Conservation (phyloP, 306 rosid genomes). For the Purshia tridentata region DNA sequence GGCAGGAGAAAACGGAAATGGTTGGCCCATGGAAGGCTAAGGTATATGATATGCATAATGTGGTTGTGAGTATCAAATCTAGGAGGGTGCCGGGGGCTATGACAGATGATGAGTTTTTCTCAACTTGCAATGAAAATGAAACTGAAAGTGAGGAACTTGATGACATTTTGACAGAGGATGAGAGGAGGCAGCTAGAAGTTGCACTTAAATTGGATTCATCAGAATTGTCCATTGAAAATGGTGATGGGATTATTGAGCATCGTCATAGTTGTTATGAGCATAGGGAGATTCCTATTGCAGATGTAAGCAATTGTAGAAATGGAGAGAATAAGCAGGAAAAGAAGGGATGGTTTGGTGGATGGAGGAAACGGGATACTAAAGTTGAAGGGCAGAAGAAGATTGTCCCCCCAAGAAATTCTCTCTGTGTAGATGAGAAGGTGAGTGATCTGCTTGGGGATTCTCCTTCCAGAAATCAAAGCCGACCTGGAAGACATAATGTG, state of each 20-base stretch:
- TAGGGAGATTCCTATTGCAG: conserved; percentile 77
- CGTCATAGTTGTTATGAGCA: conserved; percentile 65
- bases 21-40: conserved; percentile 92
- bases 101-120: conserved; percentile 83
- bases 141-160: conserved; percentile 75
- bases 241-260: conserved; percentile 59
- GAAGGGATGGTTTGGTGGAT: conserved; percentile 97
- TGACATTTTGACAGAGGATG: conserved; percentile 89
- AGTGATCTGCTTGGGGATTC: conserved; percentile 82
- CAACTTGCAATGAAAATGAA: conserved; percentile 82
- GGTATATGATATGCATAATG: conserved; percentile 97
- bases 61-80: conserved; percentile 91
- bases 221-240: conserved; percentile 52
- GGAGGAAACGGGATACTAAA: conserved; percentile 84
- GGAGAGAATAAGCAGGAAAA: conserved; percentile 75
- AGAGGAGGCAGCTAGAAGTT: conserved; percentile 82
- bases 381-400: conserved; percentile 55
- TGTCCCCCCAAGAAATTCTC: conserved; percentile 82
- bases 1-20: conserved; percentile 86
- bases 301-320: conserved; percentile 43
- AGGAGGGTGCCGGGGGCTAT: conserved; percentile 96
- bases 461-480: conserved; percentile 61
- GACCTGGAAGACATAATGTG: conserved; percentile 80
- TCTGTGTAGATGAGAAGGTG: conserved; percentile 78
- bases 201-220: conserved; percentile 78